Base-by-base conservation (phyloP, 2,329 filamentous ascomycete species). In the Ophiostoma quercus region DNA sequence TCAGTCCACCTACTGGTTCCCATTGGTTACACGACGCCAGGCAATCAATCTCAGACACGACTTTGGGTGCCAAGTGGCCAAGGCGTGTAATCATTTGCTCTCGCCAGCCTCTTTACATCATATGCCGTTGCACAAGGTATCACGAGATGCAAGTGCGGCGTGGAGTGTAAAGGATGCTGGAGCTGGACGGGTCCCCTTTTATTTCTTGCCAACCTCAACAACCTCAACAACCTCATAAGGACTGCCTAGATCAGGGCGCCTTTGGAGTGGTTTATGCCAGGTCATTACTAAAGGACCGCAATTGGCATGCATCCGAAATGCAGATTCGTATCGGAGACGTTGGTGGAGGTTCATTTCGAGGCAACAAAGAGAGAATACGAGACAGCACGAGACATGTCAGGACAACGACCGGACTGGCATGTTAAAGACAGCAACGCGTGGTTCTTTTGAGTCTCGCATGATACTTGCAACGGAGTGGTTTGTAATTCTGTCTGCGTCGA, bases 111-210 rank as follows among this genome's bases (percentile, higher is more conserved):
- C 39, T 47, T 11, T 47, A 29, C 11, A 39, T 25, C n/a, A 39
- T 47, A 39, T 19, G 11, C 47, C 12, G 37, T 47, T n/a, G n/a
- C 47, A 32, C 39, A 67, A 8, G 41, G 65, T 67, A 65, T 65
- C 62, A 65, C 62, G n/a, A 65, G 34, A 65, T 39, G 11, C 62
- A 65, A 65, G 19, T 39, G 34, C 32, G 60, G n/a, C 32, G 32
- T 65, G 32, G 62, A 14, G 16, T 39, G n/a, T 9, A n/a, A 1
- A 22, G n/a, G 8, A 37, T 34, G n/a, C 32, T 65, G 7, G 34
- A n/a, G 62, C 39, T 39, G 62, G 62, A 39, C 62, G 34, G n/a
- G 22, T 34, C 62, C 62, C 62, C 62, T 41, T 39, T 22, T 9
- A 65, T 63, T n/a, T 34, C 16, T 37, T 22, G 6, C 7, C 29